A percentile compares a stretch with the other conserved stretches of the same genome.
These are phyloP conservation scores for Exidia glandulosa DNA, from an alignment of 768 basidiomycete genomes.

Conservation along the genomic window DNA sequence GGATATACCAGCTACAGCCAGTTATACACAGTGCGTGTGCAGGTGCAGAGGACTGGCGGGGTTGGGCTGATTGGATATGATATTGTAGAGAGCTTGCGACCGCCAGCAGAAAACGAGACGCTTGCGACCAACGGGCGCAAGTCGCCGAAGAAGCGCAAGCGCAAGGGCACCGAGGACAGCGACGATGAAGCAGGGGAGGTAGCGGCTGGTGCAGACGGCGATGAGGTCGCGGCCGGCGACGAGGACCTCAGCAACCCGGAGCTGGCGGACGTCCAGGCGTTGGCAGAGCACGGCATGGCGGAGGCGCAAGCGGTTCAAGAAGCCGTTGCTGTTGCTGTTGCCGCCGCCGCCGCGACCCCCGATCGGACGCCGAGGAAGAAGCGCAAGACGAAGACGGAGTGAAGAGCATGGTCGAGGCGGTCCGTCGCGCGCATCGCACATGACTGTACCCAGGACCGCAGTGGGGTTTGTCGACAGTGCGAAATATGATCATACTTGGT, in stretches of 20 bases:
- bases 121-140: slow-evolving; percentile 37
- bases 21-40: slow-evolving; percentile 32
- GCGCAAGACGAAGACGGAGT: too few relatives aligned
- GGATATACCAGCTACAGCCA: slow-evolving; percentile 61
- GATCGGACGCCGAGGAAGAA: too few relatives aligned
- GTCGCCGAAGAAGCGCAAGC: slow-evolving; percentile 13
- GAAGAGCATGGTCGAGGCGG: too few relatives aligned
- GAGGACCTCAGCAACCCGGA: not conserved
- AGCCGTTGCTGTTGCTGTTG: too few relatives aligned
- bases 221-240: slow-evolving; percentile 18
- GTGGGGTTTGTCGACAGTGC: too few relatives aligned
- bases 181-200: slow-evolving; percentile 13
- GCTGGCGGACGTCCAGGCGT: not conserved
- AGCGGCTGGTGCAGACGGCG: slow-evolving; percentile 32
- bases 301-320: too few relatives aligned
- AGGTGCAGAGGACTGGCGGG: not conserved
- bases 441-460: too few relatives aligned
- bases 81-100: slow-evolving; percentile 31
- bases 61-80: not conserved
- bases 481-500: too few relatives aligned
- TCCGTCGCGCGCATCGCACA: too few relatives aligned
- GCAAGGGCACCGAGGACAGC: slow-evolving; percentile 13
- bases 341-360: too few relatives aligned
- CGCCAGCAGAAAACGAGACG: slow-evolving; percentile 28
- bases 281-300: not conserved